Evolutionary conservation across 805 yeast species (phyloP).

Genomic region (Ogataea ganodermae): DNA sequence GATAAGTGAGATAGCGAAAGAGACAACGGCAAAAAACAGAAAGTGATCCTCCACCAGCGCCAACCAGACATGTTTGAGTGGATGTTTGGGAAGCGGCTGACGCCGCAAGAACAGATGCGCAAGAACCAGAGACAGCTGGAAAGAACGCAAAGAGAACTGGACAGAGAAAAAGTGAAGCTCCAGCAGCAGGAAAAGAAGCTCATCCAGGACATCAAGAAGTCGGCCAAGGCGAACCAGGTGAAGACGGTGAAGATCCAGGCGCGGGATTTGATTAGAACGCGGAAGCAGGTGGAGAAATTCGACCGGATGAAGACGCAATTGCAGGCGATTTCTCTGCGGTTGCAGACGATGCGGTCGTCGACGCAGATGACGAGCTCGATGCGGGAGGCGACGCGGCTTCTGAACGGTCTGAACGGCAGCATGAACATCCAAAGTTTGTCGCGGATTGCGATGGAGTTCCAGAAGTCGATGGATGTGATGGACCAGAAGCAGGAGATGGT

Average conservation of each 20-base stretch:
- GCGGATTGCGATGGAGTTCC: slow-evolving; percentile 92
- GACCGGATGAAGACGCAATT: slow-evolving; percentile 92
- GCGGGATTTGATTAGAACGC: slow-evolving; percentile 87
- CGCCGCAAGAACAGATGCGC: slow-evolving; percentile 93
- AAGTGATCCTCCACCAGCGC: too few relatives aligned
- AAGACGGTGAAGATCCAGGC: slow-evolving; percentile 94
- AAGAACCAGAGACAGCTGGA: slow-evolving; percentile 95
- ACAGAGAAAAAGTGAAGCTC: slow-evolving; percentile 80
- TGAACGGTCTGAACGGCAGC: slow-evolving; percentile 79
- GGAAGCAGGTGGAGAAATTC: slow-evolving; percentile 81
- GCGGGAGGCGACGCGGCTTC: slow-evolving; percentile 86
- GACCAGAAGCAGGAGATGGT: slow-evolving; percentile 98
- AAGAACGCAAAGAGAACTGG: slow-evolving; percentile 89
- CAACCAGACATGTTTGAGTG: slow-evolving; percentile 65
- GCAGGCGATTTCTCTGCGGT: slow-evolving; percentile 89
- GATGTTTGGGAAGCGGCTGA: slow-evolving; percentile 91
- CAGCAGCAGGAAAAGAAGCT: slow-evolving; percentile 92
- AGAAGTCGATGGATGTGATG: slow-evolving; percentile 92
- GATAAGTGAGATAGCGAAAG: background rate
- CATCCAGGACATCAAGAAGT: slow-evolving; percentile 80
- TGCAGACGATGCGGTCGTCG: slow-evolving; percentile 89
- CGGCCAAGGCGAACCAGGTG: slow-evolving; percentile 88
- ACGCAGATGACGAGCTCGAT: slow-evolving; percentile 94
- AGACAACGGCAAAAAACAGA: background rate
- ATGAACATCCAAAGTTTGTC: slow-evolving; percentile 91